Conservation (phyloP, 768 basidiomycete genomes). For the Pleurotus tuber-regium region DNA sequence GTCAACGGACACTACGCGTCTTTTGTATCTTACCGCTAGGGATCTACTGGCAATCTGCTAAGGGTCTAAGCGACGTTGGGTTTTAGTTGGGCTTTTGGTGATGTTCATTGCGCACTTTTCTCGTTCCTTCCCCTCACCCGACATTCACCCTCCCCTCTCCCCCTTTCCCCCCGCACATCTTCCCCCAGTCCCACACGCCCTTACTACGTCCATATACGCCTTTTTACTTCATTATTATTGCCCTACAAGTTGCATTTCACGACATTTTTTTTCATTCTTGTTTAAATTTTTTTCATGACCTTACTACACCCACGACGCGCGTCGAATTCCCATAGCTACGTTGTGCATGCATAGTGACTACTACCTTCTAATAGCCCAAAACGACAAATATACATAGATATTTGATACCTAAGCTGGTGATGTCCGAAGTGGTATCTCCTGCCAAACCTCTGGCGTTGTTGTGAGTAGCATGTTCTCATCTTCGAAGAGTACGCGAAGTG, state of each 20-base stretch:
- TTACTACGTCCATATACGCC: constrained; percentile 8
- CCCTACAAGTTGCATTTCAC: background rate
- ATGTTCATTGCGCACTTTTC: too few species aligned
- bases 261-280: background rate
- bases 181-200: background rate
- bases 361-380: constrained; percentile 5
- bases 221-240: constrained; percentile 7
- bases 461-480: too few species aligned
- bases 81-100: background rate
- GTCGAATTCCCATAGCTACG: constrained; percentile 1
- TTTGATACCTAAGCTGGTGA: background rate
- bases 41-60: background rate
- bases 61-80: too few species aligned
- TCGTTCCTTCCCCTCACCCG: too few species aligned
- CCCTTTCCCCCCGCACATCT: background rate
- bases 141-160: background rate
- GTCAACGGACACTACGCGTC: background rate
- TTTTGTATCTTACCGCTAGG: background rate
- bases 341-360: constrained; percentile 8
- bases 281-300: background rate
- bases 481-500: too few species aligned
- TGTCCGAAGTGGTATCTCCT: background rate
- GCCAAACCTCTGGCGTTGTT: too few species aligned
- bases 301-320: background rate
- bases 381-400: constrained; percentile 5